phyloP scores from a whole-genome alignment of 148 eudicot species.

The Salicornia ramosissima region DNA sequence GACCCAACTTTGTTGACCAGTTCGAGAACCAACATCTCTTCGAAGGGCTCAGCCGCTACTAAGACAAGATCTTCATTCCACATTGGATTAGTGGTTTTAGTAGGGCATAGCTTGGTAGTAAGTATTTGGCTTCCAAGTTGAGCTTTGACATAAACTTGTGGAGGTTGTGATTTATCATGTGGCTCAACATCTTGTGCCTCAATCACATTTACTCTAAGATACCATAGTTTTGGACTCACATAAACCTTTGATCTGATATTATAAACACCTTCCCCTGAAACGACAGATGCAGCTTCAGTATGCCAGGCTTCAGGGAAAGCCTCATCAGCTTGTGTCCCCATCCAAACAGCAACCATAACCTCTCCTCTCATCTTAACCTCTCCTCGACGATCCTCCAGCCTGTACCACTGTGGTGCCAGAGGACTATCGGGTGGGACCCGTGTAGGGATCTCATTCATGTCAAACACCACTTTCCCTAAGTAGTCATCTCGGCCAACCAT shows the following conservation, averaged over 20 bases:
- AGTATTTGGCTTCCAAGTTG: slow-evolving; percentile 35
- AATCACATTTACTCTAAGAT: slow-evolving; percentile 39
- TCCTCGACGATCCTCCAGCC: slow-evolving; percentile 40
- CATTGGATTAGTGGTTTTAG: slow-evolving; percentile 28
- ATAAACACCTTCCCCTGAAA: slow-evolving; percentile 34
- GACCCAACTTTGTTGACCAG: slow-evolving; percentile 34
- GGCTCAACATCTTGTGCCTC: slow-evolving; percentile 47
- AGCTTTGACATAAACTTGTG: slow-evolving; percentile 36
- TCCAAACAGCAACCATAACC: slow-evolving; percentile 47
- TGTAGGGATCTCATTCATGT: slow-evolving; percentile 38
- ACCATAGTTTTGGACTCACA: slow-evolving; percentile 43
- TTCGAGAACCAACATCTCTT: slow-evolving; percentile 30
- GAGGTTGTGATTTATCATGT: slow-evolving; percentile 28
- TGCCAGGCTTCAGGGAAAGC: slow-evolving; percentile 54
- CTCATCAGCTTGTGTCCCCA: slow-evolving; percentile 51
- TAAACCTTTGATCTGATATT: slow-evolving; percentile 42
- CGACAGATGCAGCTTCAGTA: slow-evolving; percentile 39
- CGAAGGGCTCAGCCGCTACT: slow-evolving; percentile 45
- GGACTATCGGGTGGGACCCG: slow-evolving; percentile 50
- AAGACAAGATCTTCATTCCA: slow-evolving; percentile 48
- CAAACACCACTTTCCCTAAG: slow-evolving; percentile 39
- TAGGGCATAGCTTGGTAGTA: slow-evolving; percentile 29
- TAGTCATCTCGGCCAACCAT: slow-evolving; percentile 44
- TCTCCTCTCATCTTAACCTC: slow-evolving; percentile 36
- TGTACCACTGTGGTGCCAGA: slow-evolving; percentile 44